Evolutionary conservation across 2,329 filamentous ascomycete species (phyloP), one percentile per base, ranked within the genome.

Genomic region (Cladosporium sp.): DNA sequence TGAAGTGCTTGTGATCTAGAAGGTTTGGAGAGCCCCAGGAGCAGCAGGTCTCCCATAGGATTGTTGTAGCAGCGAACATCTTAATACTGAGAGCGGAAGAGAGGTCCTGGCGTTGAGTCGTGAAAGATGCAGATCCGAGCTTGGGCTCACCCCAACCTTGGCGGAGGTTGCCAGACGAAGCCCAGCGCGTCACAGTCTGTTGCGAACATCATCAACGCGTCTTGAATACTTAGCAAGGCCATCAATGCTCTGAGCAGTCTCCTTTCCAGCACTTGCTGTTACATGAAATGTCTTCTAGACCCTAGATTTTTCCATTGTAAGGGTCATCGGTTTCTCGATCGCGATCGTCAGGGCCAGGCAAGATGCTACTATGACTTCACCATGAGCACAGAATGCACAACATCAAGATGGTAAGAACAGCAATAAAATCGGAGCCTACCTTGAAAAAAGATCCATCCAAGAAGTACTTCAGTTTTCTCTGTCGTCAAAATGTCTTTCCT

Each of bases 291-390:
- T 22, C 32, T n/a, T 27, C 8, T 18, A 38, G 43, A 16, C 30
- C 33, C 11, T 9, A 38, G 12, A n/a, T 7, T 12, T 19, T 33
- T 27, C 22, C 22, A n/a, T 13, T 48, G 45, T 40, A 48, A 22
- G 45, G 36, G 45, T 48, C 45, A 48, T 48, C 33, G 45, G 38
- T 39, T 27, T 7, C 22, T 33, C 27, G 36, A 46, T 46, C 43
- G 43, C 43, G 43, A 46, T 46, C 43, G 43, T 27, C 16, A 29
- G 5, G 7, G 8, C 15, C 43, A 27, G 15, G 6, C 36, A 9
- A 11, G 38, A 22, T 32, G 32, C 32, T 46, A n/a, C 22, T 48
- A 48, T 48, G 45, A 48, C 45, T 40, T 48, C 45, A 48, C 45
- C 27, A 48, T 48, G 45, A 48, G 36, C 36, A 16, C 41, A 40